Evolutionary conservation across 2,329 filamentous ascomycete species (phyloP).

Genomic region (Coleophoma crateriformis): DNA sequence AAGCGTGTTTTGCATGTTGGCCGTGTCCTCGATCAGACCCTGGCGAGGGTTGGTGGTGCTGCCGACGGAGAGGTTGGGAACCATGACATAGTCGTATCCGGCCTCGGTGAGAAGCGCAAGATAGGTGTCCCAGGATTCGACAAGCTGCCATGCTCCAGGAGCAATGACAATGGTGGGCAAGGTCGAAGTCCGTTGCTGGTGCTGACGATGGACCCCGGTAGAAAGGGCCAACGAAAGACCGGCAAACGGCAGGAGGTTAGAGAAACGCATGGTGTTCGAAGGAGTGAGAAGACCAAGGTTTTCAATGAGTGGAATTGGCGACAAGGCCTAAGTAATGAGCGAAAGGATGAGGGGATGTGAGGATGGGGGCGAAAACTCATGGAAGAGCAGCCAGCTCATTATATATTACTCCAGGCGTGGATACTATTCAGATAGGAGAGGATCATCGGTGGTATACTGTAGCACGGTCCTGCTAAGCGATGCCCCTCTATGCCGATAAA

Average conservation of each 20-base stretch:
- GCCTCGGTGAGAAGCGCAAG: background rate
- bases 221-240: background rate
- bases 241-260: background rate
- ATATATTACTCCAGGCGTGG: no score
- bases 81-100: background rate
- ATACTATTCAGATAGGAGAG: no score
- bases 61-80: background rate
- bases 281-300: background rate
- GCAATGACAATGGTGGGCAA: background rate
- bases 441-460: no score
- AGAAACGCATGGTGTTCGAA: background rate
- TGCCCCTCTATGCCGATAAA: no score
- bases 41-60: background rate
- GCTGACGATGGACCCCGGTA: background rate
- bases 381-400: no score
- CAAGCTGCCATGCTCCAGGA: background rate
- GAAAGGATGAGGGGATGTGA: no score
- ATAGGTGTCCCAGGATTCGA: background rate
- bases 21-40: background rate
- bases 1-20: background rate
- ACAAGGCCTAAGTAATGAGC: no score
- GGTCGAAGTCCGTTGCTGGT: background rate
- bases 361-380: no score
- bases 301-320: no score
- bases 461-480: no score